phyloP scores from a whole-genome alignment of 805 yeast species.

The Kregervanrija pseudodelftensis region DNA sequence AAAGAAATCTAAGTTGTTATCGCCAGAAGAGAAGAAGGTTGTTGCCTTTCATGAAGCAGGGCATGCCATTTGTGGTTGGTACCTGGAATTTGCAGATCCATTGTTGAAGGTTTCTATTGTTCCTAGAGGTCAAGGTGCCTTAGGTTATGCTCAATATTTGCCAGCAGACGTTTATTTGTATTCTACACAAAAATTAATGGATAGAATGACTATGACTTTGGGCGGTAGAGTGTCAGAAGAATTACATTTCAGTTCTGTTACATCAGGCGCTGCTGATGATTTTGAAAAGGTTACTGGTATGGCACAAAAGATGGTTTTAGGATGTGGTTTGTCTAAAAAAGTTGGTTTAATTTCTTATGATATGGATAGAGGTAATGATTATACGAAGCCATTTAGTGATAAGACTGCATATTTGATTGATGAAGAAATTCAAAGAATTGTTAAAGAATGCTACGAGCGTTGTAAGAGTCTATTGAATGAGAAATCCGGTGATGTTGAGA shows the following conservation, averaged over 20 bases:
- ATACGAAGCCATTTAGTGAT: constrained; percentile 64
- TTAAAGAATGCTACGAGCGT: constrained; percentile 54
- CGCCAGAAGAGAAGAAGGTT: constrained; percentile 72
- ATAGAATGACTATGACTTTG: constrained; percentile 88
- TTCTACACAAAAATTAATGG: constrained; percentile 66
- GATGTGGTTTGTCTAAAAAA: constrained; percentile 79
- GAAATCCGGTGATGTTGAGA: constrained; percentile 52
- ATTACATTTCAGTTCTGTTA: constrained; percentile 76
- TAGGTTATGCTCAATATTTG: constrained; percentile 92
- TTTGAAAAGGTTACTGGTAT: constrained; percentile 85
- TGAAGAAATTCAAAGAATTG: constrained; percentile 58
- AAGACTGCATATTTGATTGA: constrained; percentile 64
- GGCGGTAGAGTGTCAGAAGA: constrained; percentile 94
- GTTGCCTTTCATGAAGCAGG: constrained; percentile 98
- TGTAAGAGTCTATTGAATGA: constrained; percentile 52
- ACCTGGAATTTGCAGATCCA: constrained; percentile 80
- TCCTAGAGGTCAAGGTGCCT: constrained; percentile 91
- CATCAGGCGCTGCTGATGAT: constrained; percentile 90
- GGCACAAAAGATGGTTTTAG: constrained; percentile 85
- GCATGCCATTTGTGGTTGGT: constrained; percentile 96
- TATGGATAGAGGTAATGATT: constrained; percentile 41
- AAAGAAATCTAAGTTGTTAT: constrained; percentile 70
- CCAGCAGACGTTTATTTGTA: constrained; percentile 84
- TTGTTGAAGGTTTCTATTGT: constrained; percentile 87
- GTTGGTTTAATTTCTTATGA: constrained; percentile 57